Evolutionary conservation across 179 eudicot genomes (phyloP).

Genomic region (Kewa caespitosa): DNA sequence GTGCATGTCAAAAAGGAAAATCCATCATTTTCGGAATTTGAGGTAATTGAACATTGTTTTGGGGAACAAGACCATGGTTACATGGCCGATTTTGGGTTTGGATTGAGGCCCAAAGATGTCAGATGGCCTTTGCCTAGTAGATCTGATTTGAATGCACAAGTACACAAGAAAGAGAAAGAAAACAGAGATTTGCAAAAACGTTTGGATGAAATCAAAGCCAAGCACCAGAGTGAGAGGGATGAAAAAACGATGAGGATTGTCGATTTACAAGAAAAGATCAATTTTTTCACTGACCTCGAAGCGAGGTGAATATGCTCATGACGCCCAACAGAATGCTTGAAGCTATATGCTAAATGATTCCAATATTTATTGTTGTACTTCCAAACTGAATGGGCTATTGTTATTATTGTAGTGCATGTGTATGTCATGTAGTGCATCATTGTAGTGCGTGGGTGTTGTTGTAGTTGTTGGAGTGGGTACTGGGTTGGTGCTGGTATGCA

Average conservation of each 20-base stretch:
- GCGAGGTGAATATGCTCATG: no score
- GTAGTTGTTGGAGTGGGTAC: no score
- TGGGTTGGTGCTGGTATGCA: no score
- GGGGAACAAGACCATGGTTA: not conserved
- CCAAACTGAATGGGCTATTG: no score
- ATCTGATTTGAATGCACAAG: no score
- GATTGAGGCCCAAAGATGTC: conserved; percentile 1
- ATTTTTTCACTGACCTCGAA: not conserved
- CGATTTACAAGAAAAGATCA: not conserved
- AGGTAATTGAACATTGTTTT: not conserved
- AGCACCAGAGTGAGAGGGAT: not conserved
- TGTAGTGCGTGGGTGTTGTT: no score
- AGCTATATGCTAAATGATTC: no score
- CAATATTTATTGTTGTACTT: no score
- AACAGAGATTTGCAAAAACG: not conserved
- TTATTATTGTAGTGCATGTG: no score
- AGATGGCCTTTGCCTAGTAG: not conserved
- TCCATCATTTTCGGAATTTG: not conserved
- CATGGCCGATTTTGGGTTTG: not conserved
- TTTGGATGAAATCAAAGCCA: not conserved
- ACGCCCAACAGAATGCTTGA: no score
- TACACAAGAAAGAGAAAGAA: conserved; percentile 3
- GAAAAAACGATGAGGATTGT: no score
- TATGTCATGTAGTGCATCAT: no score
- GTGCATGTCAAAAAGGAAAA: not conserved